Percentiles rank a stretch among this genome's conserved stretches.
These are phyloP conservation scores for Auriscalpium microsporum DNA, from an alignment of 768 basidiomycete species.

Conservation along the genomic window DNA sequence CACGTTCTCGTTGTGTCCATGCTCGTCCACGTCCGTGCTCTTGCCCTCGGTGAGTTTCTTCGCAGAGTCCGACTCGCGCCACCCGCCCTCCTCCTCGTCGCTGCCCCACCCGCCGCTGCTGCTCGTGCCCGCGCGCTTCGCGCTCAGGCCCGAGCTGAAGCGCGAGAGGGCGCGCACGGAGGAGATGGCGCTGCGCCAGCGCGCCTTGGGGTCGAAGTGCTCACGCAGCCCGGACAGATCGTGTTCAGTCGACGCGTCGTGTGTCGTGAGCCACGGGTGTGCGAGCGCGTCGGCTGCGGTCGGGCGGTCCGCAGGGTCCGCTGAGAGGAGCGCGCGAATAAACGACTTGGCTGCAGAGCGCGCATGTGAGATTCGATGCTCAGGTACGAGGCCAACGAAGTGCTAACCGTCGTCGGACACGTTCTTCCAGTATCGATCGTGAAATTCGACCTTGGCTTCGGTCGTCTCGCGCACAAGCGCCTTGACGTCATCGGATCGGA, in stretches of 20 bases:
- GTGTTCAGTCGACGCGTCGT: conserved; percentile 57
- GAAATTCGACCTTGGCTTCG: conserved; percentile 79
- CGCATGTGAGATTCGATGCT: background rate
- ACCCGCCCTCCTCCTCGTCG: background rate
- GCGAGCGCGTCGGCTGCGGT: conserved; percentile 65
- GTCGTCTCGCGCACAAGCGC: conserved; percentile 80
- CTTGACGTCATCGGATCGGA: conserved; percentile 73
- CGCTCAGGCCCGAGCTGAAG: background rate
- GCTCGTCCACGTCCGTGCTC: background rate
- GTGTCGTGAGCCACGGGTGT: conserved; percentile 71
- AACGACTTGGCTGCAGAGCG: conserved; percentile 67
- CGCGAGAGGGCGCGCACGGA: conserved; percentile 27
- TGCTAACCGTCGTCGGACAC: conserved; percentile 63
- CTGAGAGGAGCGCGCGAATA: conserved; percentile 59
- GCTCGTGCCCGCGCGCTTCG: background rate
- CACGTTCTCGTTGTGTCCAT: background rate
- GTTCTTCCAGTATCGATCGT: conserved; percentile 92
- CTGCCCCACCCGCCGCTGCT: background rate
- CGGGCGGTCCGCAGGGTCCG: conserved; percentile 62
- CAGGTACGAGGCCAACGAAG: background rate
- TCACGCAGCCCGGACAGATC: conserved; percentile 76
- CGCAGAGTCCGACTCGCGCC: background rate
- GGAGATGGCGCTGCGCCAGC: conserved; percentile 66
- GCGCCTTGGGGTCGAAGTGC: conserved; percentile 69
- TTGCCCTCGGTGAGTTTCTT: background rate